Evolutionary conservation across 257 asterid species (phyloP), one percentile per base, ranked within the genome.

Genomic region (Solanum corneliomulleri): DNA sequence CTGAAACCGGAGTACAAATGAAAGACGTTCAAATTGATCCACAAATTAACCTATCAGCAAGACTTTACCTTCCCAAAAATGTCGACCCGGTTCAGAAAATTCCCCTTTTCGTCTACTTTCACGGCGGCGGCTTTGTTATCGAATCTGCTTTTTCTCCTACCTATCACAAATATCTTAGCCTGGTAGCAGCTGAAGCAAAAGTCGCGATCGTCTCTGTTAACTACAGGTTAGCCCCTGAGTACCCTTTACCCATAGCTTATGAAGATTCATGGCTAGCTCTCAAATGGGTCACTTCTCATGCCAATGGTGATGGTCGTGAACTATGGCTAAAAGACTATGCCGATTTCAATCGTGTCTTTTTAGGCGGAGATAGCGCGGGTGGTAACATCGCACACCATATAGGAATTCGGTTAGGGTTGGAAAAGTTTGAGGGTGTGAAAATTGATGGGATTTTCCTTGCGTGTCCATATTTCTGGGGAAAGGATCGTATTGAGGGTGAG

Each of bases 331-430:
- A 42, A 10, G 90, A 91, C 0, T 86, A 86, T 72, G 96, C 91
- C 0, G 96, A 95, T 89, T 84, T 90, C 13, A 58, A 85, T 7
- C 92, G 91, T 1, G 90, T 95, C 4, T 94, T 49, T 27, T 42
- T 94, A 5, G 94, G 92, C 1, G 98, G 98, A 6, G 98, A 95
- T 47, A 94, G 98, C 62, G 94, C 97, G 2, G 98, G 97, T 1
- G 97, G 78, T 2, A 95, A 89, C 82, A 86, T 95, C 4, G 93
- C 94, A 0, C 96, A 94, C 81, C 49, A 90, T 72, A 47, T 92
- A 77, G 94, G 90, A 0, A 42, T 92, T 31, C 92, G 91, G 76
- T 64, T 88, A 31, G 97, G 95, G 37, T 13, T 72, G 37, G 94
- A 93, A 71, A 82, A 88, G 1, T 41, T 89, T 31, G 88, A 47